Evolutionary conservation across 139 green algal species (phyloP).

Genomic region (Chlamydomonas schloesseri): DNA sequence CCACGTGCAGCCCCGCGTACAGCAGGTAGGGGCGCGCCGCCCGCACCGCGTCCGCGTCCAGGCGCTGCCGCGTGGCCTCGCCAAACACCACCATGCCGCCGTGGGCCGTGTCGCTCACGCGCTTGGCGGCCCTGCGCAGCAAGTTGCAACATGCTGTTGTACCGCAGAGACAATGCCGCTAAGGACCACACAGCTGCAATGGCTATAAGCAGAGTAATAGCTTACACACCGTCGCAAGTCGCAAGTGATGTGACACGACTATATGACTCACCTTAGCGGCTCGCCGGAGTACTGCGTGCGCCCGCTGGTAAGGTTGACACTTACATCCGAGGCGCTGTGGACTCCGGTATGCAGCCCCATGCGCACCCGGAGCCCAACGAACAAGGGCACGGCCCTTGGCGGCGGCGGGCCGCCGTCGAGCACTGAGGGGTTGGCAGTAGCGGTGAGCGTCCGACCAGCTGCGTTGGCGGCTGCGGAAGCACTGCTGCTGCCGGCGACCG

Average conservation of each 20-base stretch:
- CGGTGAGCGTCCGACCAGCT: too few species aligned
- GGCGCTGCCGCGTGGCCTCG: constrained; percentile 26
- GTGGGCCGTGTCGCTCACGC: constrained; percentile 34
- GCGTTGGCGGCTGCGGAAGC: too few species aligned
- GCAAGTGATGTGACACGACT: too few species aligned
- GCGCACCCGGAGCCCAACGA: constrained; percentile 3
- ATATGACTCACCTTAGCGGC: not conserved
- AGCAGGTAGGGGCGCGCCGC: not conserved
- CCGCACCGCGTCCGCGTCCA: constrained; percentile 25
- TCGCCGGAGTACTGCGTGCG: constrained; percentile 24
- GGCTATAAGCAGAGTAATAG: too few species aligned
- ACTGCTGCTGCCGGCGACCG: too few species aligned
- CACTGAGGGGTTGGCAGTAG: too few species aligned
- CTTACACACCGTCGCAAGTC: too few species aligned
- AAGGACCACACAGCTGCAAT: too few species aligned
- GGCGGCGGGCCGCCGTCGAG: too few species aligned
- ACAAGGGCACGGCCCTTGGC: not conserved
- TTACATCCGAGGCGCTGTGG: not conserved
- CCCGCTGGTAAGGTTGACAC: not conserved
- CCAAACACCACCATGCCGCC: constrained; percentile 40
- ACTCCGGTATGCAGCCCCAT: constrained; percentile 25
- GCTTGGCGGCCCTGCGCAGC: not conserved
- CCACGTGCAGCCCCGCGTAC: constrained; percentile 13
- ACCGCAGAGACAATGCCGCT: too few species aligned
- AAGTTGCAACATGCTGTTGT: too few species aligned